A percentile compares a stretch with the other conserved stretches of the same genome.
Conservation (phyloP, 164 flowering plant genomes). For the Paratinospora sagittata region DNA sequence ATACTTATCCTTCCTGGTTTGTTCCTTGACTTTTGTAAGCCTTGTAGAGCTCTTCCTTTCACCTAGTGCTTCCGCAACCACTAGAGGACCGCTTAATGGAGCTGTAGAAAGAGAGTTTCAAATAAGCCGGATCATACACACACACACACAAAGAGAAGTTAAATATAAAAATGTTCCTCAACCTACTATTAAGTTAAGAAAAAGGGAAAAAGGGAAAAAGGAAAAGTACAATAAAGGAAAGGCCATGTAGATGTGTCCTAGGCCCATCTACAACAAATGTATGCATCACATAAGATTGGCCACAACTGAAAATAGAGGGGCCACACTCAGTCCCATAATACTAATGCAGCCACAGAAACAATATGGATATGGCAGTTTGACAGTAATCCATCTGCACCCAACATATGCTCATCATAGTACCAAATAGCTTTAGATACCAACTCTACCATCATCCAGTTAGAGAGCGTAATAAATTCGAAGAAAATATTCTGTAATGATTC, state of each 20-base stretch:
- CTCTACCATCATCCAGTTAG: no score
- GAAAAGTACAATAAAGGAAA: no score
- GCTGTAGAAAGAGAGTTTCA: slow-evolving; percentile 37
- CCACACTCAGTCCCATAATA: no score
- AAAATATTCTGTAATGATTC: background rate
- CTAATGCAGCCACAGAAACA: no score
- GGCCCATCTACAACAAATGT: no score
- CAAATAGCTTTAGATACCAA: no score
- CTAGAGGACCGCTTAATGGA: slow-evolving; percentile 91
- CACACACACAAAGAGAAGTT: no score
- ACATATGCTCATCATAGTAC: no score
- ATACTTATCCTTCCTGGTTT: slow-evolving; percentile 59
- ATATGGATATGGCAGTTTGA: no score
- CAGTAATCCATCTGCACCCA: no score
- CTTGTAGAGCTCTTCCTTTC: slow-evolving; percentile 48
- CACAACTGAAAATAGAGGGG: background rate
- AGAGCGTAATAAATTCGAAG: background rate
- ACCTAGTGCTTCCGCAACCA: slow-evolving; percentile 80
- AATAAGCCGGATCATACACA: background rate
- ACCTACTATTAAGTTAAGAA: background rate
- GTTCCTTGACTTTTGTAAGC: slow-evolving; percentile 54
- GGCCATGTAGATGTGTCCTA: background rate
- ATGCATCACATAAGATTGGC: background rate
- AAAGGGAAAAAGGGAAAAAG: no score
- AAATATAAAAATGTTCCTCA: background rate